Conservation (phyloP, 2,329 filamentous ascomycete species). For the Arthrinium puccinioides region DNA sequence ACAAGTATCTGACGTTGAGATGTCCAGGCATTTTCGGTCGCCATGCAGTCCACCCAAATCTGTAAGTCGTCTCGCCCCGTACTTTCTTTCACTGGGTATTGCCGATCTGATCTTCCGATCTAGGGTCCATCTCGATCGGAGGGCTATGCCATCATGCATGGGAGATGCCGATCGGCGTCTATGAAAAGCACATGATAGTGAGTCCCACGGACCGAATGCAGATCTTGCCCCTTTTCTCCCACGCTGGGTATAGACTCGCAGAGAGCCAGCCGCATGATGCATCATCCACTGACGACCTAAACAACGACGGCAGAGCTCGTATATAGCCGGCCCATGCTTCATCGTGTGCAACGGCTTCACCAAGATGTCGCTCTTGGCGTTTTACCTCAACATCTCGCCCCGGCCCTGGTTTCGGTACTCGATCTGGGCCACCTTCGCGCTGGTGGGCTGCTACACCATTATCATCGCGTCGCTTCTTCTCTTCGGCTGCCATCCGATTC, state of each 20-base stretch:
- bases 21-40: conserved; percentile 5
- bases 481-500: conserved; percentile 18
- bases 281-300: too few species aligned
- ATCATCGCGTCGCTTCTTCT: conserved; percentile 16
- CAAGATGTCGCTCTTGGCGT: conserved; percentile 18
- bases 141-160: conserved; percentile 9
- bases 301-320: conserved; percentile 4
- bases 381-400: conserved; percentile 18
- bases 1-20: too few species aligned
- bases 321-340: conserved; percentile 10
- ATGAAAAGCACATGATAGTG: conserved; percentile 8
- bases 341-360: conserved; percentile 16
- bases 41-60: background rate
- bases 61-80: background rate
- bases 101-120: too few species aligned
- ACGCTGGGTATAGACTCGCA: too few species aligned
- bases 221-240: too few species aligned
- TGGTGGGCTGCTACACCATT: conserved; percentile 13
- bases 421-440: conserved; percentile 12
- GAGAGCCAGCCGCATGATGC: too few species aligned
- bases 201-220: background rate
- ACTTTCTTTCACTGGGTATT: too few species aligned
- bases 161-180: conserved; percentile 10
- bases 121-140: conserved; percentile 1
- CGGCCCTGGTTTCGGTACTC: conserved; percentile 12